phyloP scores from a whole-genome alignment of 495 filamentous ascomycete species.

The Tuber calosporum region DNA sequence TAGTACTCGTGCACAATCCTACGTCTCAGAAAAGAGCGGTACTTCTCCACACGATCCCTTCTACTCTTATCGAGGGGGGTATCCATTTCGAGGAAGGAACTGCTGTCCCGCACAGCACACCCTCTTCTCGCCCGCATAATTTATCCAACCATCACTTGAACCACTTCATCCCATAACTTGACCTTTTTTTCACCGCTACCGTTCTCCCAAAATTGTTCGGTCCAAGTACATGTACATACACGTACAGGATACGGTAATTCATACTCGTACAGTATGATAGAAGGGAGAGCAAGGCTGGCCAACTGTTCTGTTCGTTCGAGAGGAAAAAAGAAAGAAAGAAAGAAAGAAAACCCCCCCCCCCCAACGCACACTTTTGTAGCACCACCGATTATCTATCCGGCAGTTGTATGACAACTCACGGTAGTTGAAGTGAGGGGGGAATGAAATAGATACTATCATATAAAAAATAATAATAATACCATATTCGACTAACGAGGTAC shows the following conservation, averaged over 20 bases:
- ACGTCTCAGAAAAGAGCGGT: not conserved
- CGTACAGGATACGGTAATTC: too few species aligned
- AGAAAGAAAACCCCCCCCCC: not conserved
- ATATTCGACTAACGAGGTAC: not conserved
- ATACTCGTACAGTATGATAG: not conserved
- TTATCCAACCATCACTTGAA: not conserved
- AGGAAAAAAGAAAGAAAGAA: not conserved
- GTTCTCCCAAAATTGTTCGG: not conserved
- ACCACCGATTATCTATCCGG: not conserved
- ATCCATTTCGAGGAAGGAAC: not conserved
- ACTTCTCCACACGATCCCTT: not conserved
- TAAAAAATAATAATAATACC: not conserved
- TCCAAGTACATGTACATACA: too few species aligned
- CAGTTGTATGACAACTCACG: not conserved
- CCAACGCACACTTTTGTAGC: not conserved
- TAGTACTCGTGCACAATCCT: not conserved
- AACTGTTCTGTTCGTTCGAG: too few species aligned
- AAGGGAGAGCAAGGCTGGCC: not conserved
- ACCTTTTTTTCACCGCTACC: not conserved
- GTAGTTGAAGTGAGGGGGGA: not conserved
- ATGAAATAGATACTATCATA: too few species aligned
- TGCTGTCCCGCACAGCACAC: not conserved
- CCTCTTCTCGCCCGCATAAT: not conserved
- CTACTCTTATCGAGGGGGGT: not conserved
- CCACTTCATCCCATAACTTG: not conserved